Base-by-base conservation (phyloP, 2,329 filamentous ascomycete genomes). In the Fusarium pininemorale region DNA sequence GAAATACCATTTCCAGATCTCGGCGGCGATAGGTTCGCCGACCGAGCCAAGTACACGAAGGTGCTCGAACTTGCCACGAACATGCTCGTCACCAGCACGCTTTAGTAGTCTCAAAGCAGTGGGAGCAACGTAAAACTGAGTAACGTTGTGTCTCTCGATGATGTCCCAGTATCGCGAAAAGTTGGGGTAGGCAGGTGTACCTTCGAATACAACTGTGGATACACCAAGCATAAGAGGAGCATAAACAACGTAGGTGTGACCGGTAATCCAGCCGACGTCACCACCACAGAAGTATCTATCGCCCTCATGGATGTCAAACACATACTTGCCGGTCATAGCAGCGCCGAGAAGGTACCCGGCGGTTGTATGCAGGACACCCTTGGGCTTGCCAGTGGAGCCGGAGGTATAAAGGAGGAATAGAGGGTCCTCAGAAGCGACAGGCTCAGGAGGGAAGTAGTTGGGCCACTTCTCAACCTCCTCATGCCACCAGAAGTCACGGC, bases 1-100 rank as follows among this genome's bases (percentile, higher is more conserved):
- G 82, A 95, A 96, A 86, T 98, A 99, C 96, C 96, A 99, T 86
- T 98, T 98, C 96, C 96, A 99, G 68, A 99, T 93, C 84, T 99
- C 96, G 28, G 96, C 94, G 24, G 96, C 96, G 79, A 99, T 99
- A 44, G 96, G 96, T 86, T 99, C 96, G 77, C 96, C 96, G 66
- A 99, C 96, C 24, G 96, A 98, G 68, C 96, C 96, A 26, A 99
- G 87, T 11, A 98, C 92, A 81, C 96, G 90, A 72, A 99, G 89
- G 79, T 94, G 90, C 85, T 94, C 92, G 94, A 99, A 96, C 81
- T 94, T 87, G 80, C 93, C 91, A 85, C 94, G 94, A 79, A 98
- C 94, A 81, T 96, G 94, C 81, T 98, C 90, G 81, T 98, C 92
- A 69, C 96, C 96, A 37, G 96, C 96, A 76, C 96, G 94, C 90